Evolutionary conservation across 306 rosid genomes (phyloP), one percentile per base, ranked within the genome.

Genomic region (Rosa lucieae): DNA sequence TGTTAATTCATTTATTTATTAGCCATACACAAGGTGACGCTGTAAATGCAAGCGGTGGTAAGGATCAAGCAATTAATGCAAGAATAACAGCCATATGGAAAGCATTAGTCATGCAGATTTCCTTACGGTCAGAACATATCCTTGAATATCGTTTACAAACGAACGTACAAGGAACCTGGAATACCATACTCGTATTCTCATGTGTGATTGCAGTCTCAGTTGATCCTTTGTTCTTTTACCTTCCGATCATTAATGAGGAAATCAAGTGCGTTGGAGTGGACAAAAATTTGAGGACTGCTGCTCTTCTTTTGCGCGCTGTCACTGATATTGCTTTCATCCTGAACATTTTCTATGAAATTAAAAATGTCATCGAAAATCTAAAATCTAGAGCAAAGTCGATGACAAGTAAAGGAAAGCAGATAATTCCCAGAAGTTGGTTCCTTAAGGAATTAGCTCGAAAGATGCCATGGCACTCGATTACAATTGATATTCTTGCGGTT

Each of bases 401-500:
- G 32, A 29, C 1, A 1, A 29, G 29, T 26, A 26, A 26, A 0
- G 29, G 29, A 26, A 26, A 23, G 26, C 26, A 23, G 26, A 23
- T 23, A 23, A 23, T 26, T 26, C 1, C 29, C 29, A 26, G 37
- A 59, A 10, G 23, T 59, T 8, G 23, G 56, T 52, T 52, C 4
- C 29, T 15, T 3, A 21, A n/a, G 66, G 1, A 26, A 26, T 26
- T 26, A 37, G 66, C 66, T 59, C 37, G 5, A 8, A 48, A 70
- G 21, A 6, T 21, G 63, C 61, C 77, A 1, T 79, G 82, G 77
- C 63, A 3, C 6, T 11, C 62, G 11, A 74, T 84, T 10, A 23
- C 77, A 8, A 62, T 81, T 10, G 82, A 84, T 51, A 43, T 77
- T 74, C 67, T 84, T 32, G 85, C 87, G 14, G 70, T 84, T 67